These are phyloP conservation scores for Rugonectria rugulosa DNA, from an alignment of 2,329 filamentous ascomycete species.

Conservation along the genomic window DNA sequence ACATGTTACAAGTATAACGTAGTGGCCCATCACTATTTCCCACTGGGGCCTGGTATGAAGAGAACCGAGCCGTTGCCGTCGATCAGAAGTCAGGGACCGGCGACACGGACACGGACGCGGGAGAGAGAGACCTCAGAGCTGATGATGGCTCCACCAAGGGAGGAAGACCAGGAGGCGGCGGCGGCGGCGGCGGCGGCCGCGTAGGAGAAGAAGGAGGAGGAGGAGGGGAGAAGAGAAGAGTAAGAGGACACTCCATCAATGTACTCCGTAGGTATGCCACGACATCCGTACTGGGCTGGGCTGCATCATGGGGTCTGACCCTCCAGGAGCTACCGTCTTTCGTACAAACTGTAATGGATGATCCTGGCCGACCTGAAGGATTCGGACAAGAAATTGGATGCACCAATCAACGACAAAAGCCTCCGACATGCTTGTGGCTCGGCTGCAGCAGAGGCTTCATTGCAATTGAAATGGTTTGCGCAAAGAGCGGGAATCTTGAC, in stretches of 20 bases:
- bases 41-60: not conserved
- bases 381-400: not conserved
- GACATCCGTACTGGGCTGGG: too few species aligned
- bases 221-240: too few species aligned
- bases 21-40: not conserved
- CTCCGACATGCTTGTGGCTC: not conserved
- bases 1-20: too few species aligned
- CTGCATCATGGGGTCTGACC: too few species aligned
- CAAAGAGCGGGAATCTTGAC: not conserved
- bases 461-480: not conserved
- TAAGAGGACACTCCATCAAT: too few species aligned
- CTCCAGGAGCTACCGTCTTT: too few species aligned
- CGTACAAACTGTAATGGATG: not conserved
- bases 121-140: not conserved
- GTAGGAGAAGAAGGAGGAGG: too few species aligned
- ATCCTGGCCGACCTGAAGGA: slow-evolving; percentile 15
- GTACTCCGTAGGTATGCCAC: too few species aligned
- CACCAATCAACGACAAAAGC: too few species aligned
- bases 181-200: too few species aligned
- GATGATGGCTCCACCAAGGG: not conserved
- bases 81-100: not conserved
- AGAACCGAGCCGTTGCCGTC: not conserved
- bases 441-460: not conserved
- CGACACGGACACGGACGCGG: too few species aligned
- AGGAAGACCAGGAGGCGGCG: too few species aligned